A percentile compares a stretch with the other conserved stretches of the same genome.
phyloP scores from a whole-genome alignment of 805 yeast species.

The Wickerhamiella spandovensis region DNA sequence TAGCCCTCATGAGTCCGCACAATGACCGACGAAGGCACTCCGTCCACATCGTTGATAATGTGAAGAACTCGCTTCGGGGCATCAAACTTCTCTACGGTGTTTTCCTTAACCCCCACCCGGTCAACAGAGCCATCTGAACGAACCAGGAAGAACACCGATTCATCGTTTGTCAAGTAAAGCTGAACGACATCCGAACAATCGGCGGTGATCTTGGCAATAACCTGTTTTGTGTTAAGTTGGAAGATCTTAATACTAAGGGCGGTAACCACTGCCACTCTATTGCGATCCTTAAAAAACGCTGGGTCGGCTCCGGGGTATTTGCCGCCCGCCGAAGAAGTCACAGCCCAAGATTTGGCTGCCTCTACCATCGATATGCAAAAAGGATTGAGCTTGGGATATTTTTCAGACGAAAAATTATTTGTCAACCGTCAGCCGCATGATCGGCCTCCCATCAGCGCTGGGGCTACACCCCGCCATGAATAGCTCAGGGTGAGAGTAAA shows the following conservation, averaged over 20 bases:
- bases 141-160: constrained; percentile 21
- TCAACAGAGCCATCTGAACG: constrained; percentile 12
- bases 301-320: constrained; percentile 25
- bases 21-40: not conserved
- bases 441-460: not conserved
- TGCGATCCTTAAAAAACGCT: constrained; percentile 24
- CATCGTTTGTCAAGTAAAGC: constrained; percentile 18
- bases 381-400: not conserved
- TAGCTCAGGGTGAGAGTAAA: too few relatives aligned
- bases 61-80: constrained; percentile 7
- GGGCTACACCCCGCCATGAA: too few relatives aligned
- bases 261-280: constrained; percentile 25
- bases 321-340: constrained; percentile 26
- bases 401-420: constrained; percentile 3
- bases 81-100: constrained; percentile 3
- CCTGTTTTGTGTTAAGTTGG: constrained; percentile 23
- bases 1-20: constrained; percentile 6
- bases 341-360: constrained; percentile 16
- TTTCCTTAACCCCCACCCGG: constrained; percentile 9
- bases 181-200: constrained; percentile 24
- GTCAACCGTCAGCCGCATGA: constrained; percentile 1
- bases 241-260: constrained; percentile 28
- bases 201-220: constrained; percentile 23
- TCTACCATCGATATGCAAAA: not conserved
- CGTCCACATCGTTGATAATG: constrained; percentile 4